Percentiles rank a stretch among this genome's conserved stretches.
phyloP scores from a whole-genome alignment of 1,284 basidiomycete species.

The Microbotryomycetes sp. region DNA sequence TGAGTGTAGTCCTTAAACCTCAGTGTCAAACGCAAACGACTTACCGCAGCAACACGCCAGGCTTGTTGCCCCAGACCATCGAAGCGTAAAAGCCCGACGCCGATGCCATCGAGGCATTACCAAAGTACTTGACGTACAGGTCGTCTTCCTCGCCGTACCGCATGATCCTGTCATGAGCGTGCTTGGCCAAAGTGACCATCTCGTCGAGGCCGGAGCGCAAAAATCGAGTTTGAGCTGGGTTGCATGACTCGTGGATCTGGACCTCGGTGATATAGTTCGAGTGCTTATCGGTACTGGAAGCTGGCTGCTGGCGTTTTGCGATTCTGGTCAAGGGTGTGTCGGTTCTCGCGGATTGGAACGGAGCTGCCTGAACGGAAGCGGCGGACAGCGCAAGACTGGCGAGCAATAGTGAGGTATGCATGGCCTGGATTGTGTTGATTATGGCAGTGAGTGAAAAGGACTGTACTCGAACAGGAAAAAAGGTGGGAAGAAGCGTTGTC shows the following conservation, averaged over 20 bases:
- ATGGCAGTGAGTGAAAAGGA: too few relatives aligned
- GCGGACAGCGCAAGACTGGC: conserved; percentile 1
- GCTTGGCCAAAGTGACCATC: conserved; percentile 15
- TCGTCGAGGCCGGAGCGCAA: conserved; percentile 16
- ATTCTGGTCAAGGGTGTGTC: not conserved
- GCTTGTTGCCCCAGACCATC: conserved; percentile 18
- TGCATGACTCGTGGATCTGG: conserved; percentile 25
- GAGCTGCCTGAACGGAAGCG: conserved; percentile 12
- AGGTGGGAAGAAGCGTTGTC: too few relatives aligned
- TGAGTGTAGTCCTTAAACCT: not conserved
- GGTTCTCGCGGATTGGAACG: too few relatives aligned
- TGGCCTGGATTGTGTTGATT: too few relatives aligned
- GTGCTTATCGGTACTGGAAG: not conserved
- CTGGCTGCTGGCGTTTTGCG: not conserved
- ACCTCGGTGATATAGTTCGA: not conserved
- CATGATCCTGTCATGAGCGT: conserved; percentile 15
- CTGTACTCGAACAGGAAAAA: too few relatives aligned
- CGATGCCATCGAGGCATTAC: conserved; percentile 6
- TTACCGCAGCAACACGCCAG: conserved; percentile 1
- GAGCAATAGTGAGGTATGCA: conserved; percentile 5
- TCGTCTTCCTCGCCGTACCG: conserved; percentile 10
- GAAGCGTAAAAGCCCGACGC: conserved; percentile 14
- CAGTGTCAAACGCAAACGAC: not conserved
- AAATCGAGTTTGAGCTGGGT: conserved; percentile 6
- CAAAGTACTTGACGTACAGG: conserved; percentile 16